phyloP scores from a whole-genome alignment of 768 basidiomycete genomes.

The Sarcodon sp. region DNA sequence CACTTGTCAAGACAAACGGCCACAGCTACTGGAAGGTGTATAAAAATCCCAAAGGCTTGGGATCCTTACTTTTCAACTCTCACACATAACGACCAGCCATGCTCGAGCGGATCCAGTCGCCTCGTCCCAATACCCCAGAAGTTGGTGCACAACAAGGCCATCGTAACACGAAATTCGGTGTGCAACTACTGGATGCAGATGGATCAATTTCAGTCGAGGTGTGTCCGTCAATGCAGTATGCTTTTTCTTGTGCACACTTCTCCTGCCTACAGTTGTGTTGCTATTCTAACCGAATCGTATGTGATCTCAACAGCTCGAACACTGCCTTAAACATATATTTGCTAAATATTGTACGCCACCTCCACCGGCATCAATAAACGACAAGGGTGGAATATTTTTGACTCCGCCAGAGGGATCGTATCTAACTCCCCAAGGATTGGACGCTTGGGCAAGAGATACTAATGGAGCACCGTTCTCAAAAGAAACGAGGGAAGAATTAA shows the following conservation, averaged over 20 bases:
- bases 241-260: not conserved
- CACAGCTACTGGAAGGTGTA: no score
- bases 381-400: not conserved
- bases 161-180: conserved; percentile 31
- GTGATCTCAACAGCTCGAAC: conserved; percentile 37
- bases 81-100: no score
- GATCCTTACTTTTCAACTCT: no score
- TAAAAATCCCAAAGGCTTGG: no score
- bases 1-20: no score
- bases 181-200: conserved; percentile 57
- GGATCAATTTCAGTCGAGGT: conserved; percentile 58
- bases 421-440: conserved; percentile 47
- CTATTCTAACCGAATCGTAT: not conserved
- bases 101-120: conserved; percentile 19
- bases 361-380: conserved; percentile 11
- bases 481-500: conserved; percentile 67
- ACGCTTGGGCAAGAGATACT: conserved; percentile 68
- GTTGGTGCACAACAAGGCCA: conserved; percentile 47
- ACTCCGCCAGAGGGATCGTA: conserved; percentile 32
- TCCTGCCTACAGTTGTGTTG: not conserved
- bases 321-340: conserved; percentile 65
- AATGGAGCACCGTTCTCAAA: conserved; percentile 72
- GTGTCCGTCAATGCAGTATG: conserved; percentile 5
- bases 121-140: conserved; percentile 49
- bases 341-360: conserved; percentile 59